Conservation (phyloP, 768 basidiomycete species). For the Megacollybia marginata region DNA sequence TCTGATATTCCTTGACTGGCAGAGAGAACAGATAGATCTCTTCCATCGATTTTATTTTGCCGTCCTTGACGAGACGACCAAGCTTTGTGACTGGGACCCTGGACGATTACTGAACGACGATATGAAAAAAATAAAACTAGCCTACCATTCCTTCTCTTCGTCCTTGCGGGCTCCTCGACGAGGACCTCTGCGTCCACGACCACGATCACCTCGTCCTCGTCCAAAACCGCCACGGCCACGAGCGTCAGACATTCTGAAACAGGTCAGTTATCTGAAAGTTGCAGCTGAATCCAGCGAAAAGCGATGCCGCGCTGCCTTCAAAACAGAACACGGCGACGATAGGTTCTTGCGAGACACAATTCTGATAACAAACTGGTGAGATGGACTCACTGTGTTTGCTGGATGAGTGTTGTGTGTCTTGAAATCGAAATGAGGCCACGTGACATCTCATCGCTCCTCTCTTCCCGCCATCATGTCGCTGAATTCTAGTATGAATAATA, state of each 20-base stretch:
- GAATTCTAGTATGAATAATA: constrained; percentile 61
- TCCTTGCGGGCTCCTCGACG: constrained; percentile 98
- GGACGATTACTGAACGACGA: constrained; percentile 5
- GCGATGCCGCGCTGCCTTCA: too few species aligned
- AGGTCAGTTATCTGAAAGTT: too few species aligned
- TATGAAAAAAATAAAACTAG: constrained; percentile 15
- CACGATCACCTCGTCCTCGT: constrained; percentile 88
- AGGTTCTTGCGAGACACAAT: too few species aligned
- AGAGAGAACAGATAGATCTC: constrained; percentile 99
- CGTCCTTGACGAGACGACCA: constrained; percentile 97
- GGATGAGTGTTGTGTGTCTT: too few species aligned
- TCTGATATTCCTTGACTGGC: constrained; percentile 98
- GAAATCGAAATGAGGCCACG: too few species aligned
- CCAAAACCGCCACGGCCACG: constrained; percentile 70
- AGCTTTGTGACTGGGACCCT: constrained; percentile 99
- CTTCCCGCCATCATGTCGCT: constrained; percentile 65
- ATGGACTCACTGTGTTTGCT: too few species aligned
- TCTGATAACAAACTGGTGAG: too few species aligned
- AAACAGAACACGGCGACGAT: too few species aligned
- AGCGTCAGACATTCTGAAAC: constrained; percentile 66
- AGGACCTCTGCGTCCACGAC: constrained; percentile 82
- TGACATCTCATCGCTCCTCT: constrained; percentile 11
- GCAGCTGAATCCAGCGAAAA: too few species aligned
- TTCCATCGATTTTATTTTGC: constrained; percentile 99
- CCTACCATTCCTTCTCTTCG: constrained; percentile 98